Conservation (phyloP, 192 early-diverging fungal species). For the Ambispora gerdemannii region DNA sequence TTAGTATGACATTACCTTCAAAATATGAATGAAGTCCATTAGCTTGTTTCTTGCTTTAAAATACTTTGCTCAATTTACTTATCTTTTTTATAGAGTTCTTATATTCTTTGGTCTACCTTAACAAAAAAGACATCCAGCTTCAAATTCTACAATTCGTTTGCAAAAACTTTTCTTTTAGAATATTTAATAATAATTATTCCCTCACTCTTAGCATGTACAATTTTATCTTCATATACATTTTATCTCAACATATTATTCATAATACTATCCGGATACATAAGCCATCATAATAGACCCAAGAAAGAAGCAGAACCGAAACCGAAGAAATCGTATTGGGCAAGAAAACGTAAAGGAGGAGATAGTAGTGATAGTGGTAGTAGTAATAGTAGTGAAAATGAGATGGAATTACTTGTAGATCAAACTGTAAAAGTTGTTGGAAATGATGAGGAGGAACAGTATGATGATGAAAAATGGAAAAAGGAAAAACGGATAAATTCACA, state of each 20-base stretch:
- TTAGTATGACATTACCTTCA: too few species aligned
- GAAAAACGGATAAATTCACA: not conserved
- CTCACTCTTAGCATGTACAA: constrained; percentile 16
- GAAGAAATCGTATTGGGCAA: constrained; percentile 26
- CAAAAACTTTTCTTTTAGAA: constrained; percentile 23
- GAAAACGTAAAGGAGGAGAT: not conserved
- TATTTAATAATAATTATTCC: constrained; percentile 22
- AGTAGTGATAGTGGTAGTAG: not conserved
- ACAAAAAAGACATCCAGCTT: constrained; percentile 9
- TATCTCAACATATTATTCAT: constrained; percentile 15
- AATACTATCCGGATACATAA: not conserved
- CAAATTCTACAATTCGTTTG: not conserved
- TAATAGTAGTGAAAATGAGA: not conserved
- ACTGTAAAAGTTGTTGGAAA: constrained; percentile 10
- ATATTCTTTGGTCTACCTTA: constrained; percentile 25
- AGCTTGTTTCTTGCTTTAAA: too few species aligned
- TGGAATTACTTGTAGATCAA: not conserved
- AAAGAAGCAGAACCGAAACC: not conserved
- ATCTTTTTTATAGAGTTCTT: constrained; percentile 8
- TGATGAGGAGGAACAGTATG: not conserved
- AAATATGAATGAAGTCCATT: too few species aligned
- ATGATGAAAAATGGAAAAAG: constrained; percentile 4
- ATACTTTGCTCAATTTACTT: not conserved
- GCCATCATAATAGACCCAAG: not conserved
- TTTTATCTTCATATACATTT: constrained; percentile 25